These are phyloP conservation scores for Paramarasmius palmivorus DNA, from an alignment of 1,284 basidiomycete genomes.

Conservation along the genomic window DNA sequence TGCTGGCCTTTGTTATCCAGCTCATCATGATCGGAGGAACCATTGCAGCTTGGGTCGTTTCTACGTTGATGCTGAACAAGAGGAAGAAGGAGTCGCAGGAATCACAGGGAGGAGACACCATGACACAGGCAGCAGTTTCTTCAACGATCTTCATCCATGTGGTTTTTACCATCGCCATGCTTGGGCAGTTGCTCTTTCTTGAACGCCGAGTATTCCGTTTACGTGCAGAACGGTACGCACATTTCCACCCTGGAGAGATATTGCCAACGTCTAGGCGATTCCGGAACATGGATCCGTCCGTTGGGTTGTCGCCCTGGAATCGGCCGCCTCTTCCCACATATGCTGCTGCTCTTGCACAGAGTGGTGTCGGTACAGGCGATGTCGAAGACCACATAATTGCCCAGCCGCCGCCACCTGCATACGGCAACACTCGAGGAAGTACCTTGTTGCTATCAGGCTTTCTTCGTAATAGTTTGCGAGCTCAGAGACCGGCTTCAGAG, in stretches of 20 bases:
- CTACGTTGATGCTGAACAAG: constrained; percentile 22
- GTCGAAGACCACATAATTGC: constrained; percentile 71
- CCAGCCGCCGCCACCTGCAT: constrained; percentile 66
- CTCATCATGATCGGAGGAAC: constrained; percentile 46
- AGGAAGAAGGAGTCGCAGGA: background rate
- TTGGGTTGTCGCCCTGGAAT: constrained; percentile 68
- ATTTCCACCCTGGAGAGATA: constrained; percentile 57
- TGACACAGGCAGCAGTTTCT: constrained; percentile 16
- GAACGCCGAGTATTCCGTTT: constrained; percentile 63
- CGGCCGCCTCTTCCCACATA: constrained; percentile 70
- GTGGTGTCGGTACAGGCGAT: constrained; percentile 70
- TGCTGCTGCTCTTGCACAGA: constrained; percentile 65
- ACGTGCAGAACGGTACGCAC: constrained; percentile 63
- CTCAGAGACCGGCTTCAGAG: constrained; percentile 42
- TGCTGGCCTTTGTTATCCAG: constrained; percentile 46
- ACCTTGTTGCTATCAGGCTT: constrained; percentile 59
- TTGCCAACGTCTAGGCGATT: constrained; percentile 44
- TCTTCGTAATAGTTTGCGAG: constrained; percentile 46
- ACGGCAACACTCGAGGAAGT: constrained; percentile 71
- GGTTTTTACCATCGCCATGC: constrained; percentile 47
- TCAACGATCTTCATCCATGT: constrained; percentile 59
- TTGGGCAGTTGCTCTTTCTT: constrained; percentile 59
- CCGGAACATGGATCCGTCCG: constrained; percentile 26
- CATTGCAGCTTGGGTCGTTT: constrained; percentile 56
- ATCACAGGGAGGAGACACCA: background rate